phyloP scores from a whole-genome alignment of 1,284 basidiomycete genomes.

The Moesziomyces parantarcticus region DNA sequence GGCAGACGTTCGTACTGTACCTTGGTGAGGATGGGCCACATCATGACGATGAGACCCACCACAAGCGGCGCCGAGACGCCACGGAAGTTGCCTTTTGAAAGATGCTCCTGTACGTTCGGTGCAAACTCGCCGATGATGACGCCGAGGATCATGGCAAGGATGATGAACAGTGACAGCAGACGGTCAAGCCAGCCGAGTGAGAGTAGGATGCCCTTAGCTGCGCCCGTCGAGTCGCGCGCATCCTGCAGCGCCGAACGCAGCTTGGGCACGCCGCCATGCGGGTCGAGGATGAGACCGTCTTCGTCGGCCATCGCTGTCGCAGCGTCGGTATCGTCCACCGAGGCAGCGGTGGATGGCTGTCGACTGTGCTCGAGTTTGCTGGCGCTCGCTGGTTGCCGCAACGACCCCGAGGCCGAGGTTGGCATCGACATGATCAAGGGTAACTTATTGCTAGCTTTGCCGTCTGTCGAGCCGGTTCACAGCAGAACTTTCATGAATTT shows the following conservation, averaged over 20 bases:
- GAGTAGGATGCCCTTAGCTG: slow-evolving; percentile 46
- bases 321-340: background rate
- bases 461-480: too few relatives aligned
- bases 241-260: slow-evolving; percentile 43
- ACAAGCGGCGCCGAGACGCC: slow-evolving; percentile 66
- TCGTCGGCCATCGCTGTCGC: slow-evolving; percentile 12
- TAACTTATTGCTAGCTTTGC: too few relatives aligned
- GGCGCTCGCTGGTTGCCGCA: too few relatives aligned
- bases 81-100: slow-evolving; percentile 63
- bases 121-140: slow-evolving; percentile 76
- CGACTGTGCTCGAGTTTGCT: slow-evolving; percentile 1
- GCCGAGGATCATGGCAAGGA: slow-evolving; percentile 82
- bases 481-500: too few relatives aligned
- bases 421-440: background rate
- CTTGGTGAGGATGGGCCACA: slow-evolving; percentile 83
- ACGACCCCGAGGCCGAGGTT: background rate
- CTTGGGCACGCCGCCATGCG: slow-evolving; percentile 47
- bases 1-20: slow-evolving; percentile 80
- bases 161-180: slow-evolving; percentile 77
- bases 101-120: slow-evolving; percentile 44
- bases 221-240: slow-evolving; percentile 40
- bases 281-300: slow-evolving; percentile 48
- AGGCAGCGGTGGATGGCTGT: slow-evolving; percentile 4
- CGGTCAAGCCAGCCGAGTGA: slow-evolving; percentile 74
- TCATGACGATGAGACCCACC: slow-evolving; percentile 78